Percentiles rank a stretch among this genome's conserved stretches.
Evolutionary conservation across 2,329 filamentous ascomycete genomes (phyloP).

Genomic region (Pseudogymnoascus sp.): DNA sequence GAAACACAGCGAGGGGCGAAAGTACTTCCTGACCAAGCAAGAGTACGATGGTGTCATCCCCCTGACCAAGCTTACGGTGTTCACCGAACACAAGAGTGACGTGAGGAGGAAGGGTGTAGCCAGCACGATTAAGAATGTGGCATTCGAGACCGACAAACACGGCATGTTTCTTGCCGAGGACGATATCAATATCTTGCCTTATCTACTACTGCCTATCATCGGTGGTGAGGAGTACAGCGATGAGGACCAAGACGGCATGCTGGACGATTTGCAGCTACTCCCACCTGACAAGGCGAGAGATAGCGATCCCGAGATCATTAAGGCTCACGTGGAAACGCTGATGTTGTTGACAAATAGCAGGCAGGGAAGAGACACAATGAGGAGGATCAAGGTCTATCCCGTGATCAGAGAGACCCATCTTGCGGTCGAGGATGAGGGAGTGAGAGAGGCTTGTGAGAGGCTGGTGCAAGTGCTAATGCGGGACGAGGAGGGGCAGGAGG

Average conservation of each 20-base stretch:
- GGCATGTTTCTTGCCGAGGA: conserved; percentile 61
- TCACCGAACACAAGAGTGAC: conserved; percentile 80
- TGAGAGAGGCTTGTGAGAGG: conserved; percentile 78
- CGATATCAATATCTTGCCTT: conserved; percentile 75
- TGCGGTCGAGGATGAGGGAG: conserved; percentile 67
- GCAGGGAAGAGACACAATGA: conserved; percentile 65
- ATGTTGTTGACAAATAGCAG: conserved; percentile 73
- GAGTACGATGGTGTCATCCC: conserved; percentile 79
- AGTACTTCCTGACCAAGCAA: conserved; percentile 67
- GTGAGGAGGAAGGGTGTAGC: conserved; percentile 91
- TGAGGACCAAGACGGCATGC: conserved; percentile 79
- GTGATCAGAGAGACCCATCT: conserved; percentile 81
- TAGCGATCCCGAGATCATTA: conserved; percentile 64
- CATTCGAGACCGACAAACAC: conserved; percentile 74
- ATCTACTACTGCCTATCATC: conserved; percentile 79
- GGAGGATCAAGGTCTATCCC: conserved; percentile 76
- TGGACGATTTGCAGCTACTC: conserved; percentile 81
- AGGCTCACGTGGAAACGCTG: conserved; percentile 84
- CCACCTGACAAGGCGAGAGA: conserved; percentile 87
- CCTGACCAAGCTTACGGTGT: conserved; percentile 84
- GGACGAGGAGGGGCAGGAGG: conserved; percentile 27
- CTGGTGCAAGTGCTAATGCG: conserved; percentile 60
- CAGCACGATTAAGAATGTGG: conserved; percentile 86
- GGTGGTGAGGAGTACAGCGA: conserved; percentile 82
- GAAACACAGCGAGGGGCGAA: conserved; percentile 66